Evolutionary conservation across 306 rosid genomes (phyloP).

Genomic region (Hylodesmum podocarpum): DNA sequence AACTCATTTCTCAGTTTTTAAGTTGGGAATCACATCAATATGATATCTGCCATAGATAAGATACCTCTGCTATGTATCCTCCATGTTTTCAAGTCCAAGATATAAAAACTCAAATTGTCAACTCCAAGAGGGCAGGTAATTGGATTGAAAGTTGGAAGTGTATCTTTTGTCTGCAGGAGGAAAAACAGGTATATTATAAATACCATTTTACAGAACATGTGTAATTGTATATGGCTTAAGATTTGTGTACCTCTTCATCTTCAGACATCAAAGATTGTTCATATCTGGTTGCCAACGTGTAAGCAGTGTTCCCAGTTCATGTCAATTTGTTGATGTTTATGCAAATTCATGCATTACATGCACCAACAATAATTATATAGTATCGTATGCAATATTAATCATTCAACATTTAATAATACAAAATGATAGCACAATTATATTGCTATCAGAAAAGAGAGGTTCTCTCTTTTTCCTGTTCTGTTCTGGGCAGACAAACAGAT

Average conservation of each 20-base stretch:
- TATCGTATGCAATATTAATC: too few species aligned
- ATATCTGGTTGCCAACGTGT: background rate
- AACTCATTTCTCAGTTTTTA: conserved; percentile 19
- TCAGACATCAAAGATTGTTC: background rate
- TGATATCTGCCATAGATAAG: background rate
- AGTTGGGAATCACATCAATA: conserved; percentile 12
- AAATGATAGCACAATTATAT: background rate
- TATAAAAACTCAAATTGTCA: background rate
- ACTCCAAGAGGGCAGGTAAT: background rate
- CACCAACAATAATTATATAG: too few species aligned
- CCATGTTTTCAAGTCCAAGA: background rate
- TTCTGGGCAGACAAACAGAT: background rate
- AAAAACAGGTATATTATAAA: background rate
- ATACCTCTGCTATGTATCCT: conserved; percentile 1
- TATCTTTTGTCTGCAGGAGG: conserved; percentile 10
- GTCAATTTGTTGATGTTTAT: background rate
- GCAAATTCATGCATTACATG: background rate
- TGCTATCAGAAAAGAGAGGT: background rate
- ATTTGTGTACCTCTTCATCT: background rate
- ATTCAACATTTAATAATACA: background rate
- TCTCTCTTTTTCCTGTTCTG: background rate
- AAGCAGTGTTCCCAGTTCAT: conserved; percentile 14
- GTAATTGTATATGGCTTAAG: background rate
- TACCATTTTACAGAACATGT: background rate
- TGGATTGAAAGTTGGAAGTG: background rate